Percentiles rank a stretch among this genome's conserved stretches.
Evolutionary conservation across 495 filamentous ascomycete genomes (phyloP).

Genomic region (Penicillium canariense): DNA sequence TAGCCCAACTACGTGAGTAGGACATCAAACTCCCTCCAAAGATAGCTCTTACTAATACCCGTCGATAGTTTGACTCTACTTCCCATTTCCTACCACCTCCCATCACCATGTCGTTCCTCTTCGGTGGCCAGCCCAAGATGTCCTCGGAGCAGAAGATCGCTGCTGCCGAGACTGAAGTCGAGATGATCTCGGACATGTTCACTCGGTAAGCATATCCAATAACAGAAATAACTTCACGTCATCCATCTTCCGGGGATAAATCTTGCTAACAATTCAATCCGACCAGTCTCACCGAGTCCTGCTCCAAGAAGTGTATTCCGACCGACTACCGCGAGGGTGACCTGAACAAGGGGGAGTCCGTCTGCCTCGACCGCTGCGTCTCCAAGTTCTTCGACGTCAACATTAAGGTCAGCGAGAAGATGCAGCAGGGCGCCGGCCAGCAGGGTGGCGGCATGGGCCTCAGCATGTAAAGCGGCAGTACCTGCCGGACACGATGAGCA

Average conservation of each 20-base stretch:
- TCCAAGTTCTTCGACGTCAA: constrained; percentile 98
- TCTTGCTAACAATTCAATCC: background rate
- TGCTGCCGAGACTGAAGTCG: constrained; percentile 85
- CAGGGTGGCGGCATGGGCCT: constrained; percentile 50
- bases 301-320: constrained; percentile 89
- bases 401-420: constrained; percentile 85
- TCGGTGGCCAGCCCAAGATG: constrained; percentile 80
- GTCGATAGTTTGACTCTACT: background rate
- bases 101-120: constrained; percentile 87
- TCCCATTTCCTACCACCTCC: background rate
- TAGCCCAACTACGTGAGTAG: background rate
- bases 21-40: background rate
- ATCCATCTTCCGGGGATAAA: background rate
- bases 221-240: background rate
- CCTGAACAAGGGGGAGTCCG: constrained; percentile 96
- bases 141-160: constrained; percentile 94
- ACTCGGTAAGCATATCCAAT: constrained; percentile 60
- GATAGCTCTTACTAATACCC: background rate
- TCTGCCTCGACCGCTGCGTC: constrained; percentile 95
- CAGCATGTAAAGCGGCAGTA: constrained; percentile 48
- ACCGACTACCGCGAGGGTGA: constrained; percentile 89
- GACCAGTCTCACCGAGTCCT: constrained; percentile 78
- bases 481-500: background rate
- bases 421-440: constrained; percentile 63
- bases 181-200: constrained; percentile 96